Evolutionary conservation across 2,329 filamentous ascomycete genomes (phyloP).

Genomic region (Calonectria hongkongensis): DNA sequence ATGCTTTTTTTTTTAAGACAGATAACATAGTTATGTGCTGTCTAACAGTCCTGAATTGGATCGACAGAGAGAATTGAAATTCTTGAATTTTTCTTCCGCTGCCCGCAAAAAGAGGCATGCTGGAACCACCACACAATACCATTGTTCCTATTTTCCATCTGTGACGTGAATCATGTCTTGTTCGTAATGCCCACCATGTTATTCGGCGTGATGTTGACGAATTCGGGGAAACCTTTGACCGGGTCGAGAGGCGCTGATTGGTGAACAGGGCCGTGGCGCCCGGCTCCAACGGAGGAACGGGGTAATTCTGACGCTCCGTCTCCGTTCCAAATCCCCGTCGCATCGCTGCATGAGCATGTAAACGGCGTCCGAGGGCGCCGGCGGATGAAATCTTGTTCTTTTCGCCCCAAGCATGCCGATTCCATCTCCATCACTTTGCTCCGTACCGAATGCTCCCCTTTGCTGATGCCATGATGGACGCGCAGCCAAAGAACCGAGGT

Average conservation of each 20-base stretch:
- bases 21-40: neutral
- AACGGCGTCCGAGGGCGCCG: constrained; percentile 44
- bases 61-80: constrained; percentile 50
- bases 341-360: constrained; percentile 42
- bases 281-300: constrained; percentile 55
- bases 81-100: constrained; percentile 37
- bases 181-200: neutral
- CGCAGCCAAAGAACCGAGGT: constrained; percentile 61
- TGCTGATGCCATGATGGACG: constrained; percentile 49
- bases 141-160: constrained; percentile 29
- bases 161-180: constrained; percentile 7
- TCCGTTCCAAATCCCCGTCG: constrained; percentile 49
- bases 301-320: constrained; percentile 53
- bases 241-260: neutral
- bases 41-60: constrained; percentile 37
- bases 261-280: neutral
- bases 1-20: constrained; percentile 43
- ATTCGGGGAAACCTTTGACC: constrained; percentile 11
- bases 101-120: constrained; percentile 32
- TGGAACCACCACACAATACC: constrained; percentile 30
- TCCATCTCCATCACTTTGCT: constrained; percentile 39
- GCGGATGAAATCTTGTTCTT: constrained; percentile 36
- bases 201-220: neutral
- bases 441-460: constrained; percentile 42
- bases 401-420: constrained; percentile 42